Evolutionary conservation across 441 rosid species (phyloP), one percentile per base, ranked within the genome.

Genomic region (Theobroma grandiflorum): DNA sequence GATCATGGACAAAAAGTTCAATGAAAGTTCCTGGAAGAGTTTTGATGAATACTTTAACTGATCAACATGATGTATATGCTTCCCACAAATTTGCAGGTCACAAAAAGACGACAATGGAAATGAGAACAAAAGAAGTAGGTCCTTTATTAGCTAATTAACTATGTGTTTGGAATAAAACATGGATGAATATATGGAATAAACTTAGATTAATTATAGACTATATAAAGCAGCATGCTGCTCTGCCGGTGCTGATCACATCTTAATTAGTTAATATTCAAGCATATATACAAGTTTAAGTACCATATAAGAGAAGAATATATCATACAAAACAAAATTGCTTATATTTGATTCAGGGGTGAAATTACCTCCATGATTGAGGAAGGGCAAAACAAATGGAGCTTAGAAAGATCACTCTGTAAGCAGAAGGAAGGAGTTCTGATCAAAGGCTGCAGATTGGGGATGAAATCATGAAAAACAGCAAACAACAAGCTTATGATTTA

Each of bases 51-150:
- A 71, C 20, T 69, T 71, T 35, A 71, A 71, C 61, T 33, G 62
- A 35, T 52, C 43, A 43, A 43, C 47, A 67, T 8, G 15, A 6
- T 47, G 12, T 26, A 9, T 9, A 8, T 15, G 43, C 31, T 35
- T 16, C n/a, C 8, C 16, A 33, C 62, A 72, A 52, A 72, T 26
- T 72, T 52, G 35, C 22, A 33, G 62, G 9, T 18, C 75, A 52
- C 45, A 52, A 50, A 26, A 11, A 50, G 0, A 71, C 22, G 61
- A 71, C 75, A 71, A 71, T 71, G 45, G 9, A 50, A 52, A 72
- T 18, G 43, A 72, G 62, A 35, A 72, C 75, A 72, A 72, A 72
- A 4, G 22, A 72, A 72, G 75, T 72, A 45, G 75, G 62, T 50
- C 75, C 75, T 33, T 50, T 50, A 15, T n/a, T 45, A 14, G 11